Base-by-base conservation (phyloP, 768 basidiomycete species). In the Tulasnella sp. region DNA sequence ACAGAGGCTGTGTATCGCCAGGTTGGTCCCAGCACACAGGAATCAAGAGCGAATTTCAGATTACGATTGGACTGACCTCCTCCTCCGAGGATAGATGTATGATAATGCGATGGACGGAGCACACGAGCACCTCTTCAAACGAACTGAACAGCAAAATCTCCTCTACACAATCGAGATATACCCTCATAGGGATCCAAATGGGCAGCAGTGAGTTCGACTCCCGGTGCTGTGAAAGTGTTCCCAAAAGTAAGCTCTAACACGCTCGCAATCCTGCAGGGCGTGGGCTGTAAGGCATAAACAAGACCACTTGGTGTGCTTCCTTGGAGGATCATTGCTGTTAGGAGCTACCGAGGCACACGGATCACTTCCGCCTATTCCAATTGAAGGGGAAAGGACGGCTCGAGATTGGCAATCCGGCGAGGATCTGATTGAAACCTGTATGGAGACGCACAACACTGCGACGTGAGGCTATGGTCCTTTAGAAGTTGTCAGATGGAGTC, bases 281-380 rank as follows among this genome's bases (percentile, higher is more conserved):
- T 92, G 88, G 89, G 78, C 79, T 15, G 73, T 87, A 29, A 76
- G 76, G 5, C 87, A 87, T 5, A 94, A 96, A 68, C 93, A 97
- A 73, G 93, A 98, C 68, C 93, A 96, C 68, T 80, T 98, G 30
- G 92, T 88, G 2, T 97, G 93, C 71, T 98, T 96, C 80, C 74
- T 98, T 30, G 91, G 85, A n/a, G 93, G 92, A 2, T 88, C 88
- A 0, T 79, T 98, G 57, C 82, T 98, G 76, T 80, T 98, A 2
- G 92, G 93, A 15, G 87, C 90, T 11, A 88, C 87, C 1, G 84
- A 85, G 5, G 78, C 84, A 0, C 71, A 70, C 2, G 68, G 75
- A 9, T n/a, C 42, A 27, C 49, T 59, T n/a, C 27, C 31, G 30
- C 57, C 25, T 5, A 68, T 85, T 31, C 88, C 88, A 10, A 88